A percentile compares a stretch with the other conserved stretches of the same genome.
Conservation (phyloP, 805 yeast genomes). For the Ogataea saltuana region DNA sequence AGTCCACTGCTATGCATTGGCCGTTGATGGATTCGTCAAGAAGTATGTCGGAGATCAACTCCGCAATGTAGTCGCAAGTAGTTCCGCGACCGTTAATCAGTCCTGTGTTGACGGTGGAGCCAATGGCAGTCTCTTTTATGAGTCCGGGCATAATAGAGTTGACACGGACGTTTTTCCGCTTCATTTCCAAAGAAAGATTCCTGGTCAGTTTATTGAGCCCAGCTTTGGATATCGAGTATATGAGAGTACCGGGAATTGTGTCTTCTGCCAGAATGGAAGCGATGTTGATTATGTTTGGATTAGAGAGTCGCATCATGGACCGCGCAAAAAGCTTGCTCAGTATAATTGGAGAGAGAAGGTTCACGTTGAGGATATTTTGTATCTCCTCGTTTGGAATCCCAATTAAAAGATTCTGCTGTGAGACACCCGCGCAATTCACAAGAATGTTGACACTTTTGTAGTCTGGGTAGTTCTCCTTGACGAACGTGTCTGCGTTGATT, state of each 20-base stretch:
- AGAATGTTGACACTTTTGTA: constrained; percentile 45
- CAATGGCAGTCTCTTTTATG: constrained; percentile 68
- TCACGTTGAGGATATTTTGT: constrained; percentile 48
- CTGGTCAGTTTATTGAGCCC: constrained; percentile 66
- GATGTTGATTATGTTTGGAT: constrained; percentile 54
- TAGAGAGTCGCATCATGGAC: constrained; percentile 45
- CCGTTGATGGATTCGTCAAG: constrained; percentile 14
- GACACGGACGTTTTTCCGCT: constrained; percentile 52
- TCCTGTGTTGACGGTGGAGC: constrained; percentile 34
- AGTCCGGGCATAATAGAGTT: constrained; percentile 72
- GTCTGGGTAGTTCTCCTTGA: constrained; percentile 24
- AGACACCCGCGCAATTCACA: constrained; percentile 66
- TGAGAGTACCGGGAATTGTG: constrained; percentile 54
- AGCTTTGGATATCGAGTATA: constrained; percentile 70
- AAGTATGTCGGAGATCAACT: constrained; percentile 9
- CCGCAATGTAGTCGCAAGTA: constrained; percentile 17
- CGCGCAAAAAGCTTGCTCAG: constrained; percentile 53
- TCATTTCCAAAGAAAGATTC: constrained; percentile 60
- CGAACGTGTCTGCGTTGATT: constrained; percentile 11
- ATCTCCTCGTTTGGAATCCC: constrained; percentile 45
- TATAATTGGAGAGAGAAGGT: constrained; percentile 62
- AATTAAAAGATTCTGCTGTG: constrained; percentile 55
- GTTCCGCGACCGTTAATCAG: constrained; percentile 10
- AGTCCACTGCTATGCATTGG: constrained; percentile 13
- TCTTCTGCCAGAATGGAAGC: constrained; percentile 62